These are phyloP conservation scores for Silene conica DNA, from an alignment of 148 eudicot species.

Conservation along the genomic window DNA sequence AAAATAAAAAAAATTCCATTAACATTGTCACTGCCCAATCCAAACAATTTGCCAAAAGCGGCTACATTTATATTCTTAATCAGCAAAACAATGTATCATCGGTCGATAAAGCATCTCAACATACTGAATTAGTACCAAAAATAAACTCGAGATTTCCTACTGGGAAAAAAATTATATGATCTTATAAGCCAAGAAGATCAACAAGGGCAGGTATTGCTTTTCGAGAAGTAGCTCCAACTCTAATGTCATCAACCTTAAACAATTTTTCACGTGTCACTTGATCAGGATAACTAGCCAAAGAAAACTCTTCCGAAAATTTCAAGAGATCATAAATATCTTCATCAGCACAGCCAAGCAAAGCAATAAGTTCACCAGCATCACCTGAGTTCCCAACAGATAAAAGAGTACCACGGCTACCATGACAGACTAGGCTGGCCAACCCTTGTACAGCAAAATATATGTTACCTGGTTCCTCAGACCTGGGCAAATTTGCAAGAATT, in stretches of 20 bases:
- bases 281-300: constrained; percentile 75
- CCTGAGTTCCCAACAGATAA: constrained; percentile 95
- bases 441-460: constrained; percentile 96
- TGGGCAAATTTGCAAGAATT: constrained; percentile 64
- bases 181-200: no score
- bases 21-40: no score
- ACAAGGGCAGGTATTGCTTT: constrained; percentile 95
- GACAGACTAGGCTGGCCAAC: constrained; percentile 82
- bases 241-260: constrained; percentile 92
- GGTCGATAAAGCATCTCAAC: no score
- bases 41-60: no score
- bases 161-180: no score
- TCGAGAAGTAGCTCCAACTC: constrained; percentile 88
- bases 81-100: no score
- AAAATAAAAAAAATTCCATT: no score
- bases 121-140: no score
- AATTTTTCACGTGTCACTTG: constrained; percentile 92
- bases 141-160: no score
- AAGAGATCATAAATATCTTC: constrained; percentile 70
- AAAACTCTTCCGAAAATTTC: constrained; percentile 71
- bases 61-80: no score
- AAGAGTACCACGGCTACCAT: constrained; percentile 95
- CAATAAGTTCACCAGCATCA: constrained; percentile 68
- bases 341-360: constrained; percentile 93
- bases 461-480: constrained; percentile 74